Conservation (phyloP, 1,284 basidiomycete species). For the Puccinia coronata region DNA sequence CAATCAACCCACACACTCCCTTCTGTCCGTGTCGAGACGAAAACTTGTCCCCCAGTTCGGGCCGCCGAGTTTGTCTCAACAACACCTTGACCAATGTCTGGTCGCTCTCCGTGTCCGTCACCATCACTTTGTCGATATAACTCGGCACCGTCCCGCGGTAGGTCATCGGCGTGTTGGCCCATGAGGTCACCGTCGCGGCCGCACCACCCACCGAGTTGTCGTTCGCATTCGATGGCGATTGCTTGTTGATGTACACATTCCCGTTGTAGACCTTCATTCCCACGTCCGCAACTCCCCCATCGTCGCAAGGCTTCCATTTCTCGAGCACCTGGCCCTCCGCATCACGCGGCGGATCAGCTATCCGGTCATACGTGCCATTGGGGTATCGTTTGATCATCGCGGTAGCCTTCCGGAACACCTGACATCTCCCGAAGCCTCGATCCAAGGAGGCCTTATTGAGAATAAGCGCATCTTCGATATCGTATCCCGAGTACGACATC, state of each 20-base stretch:
- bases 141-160: conserved; percentile 85
- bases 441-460: conserved; percentile 95
- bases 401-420: conserved; percentile 93
- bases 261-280: conserved; percentile 91
- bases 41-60: conserved; percentile 98
- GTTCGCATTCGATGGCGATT: conserved; percentile 86
- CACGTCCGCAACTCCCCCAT: conserved; percentile 90
- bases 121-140: conserved; percentile 95
- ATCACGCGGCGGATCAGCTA: conserved; percentile 86
- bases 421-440: conserved; percentile 94
- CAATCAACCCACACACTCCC: conserved; percentile 96
- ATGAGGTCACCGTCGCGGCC: conserved; percentile 63
- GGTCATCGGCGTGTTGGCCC: conserved; percentile 83
- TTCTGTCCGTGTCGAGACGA: conserved; percentile 98
- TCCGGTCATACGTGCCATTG: conserved; percentile 91
- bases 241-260: conserved; percentile 95
- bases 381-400: conserved; percentile 94
- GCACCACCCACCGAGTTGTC: conserved; percentile 64
- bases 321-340: conserved; percentile 71
- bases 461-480: conserved; percentile 98
- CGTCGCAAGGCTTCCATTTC: conserved; percentile 85
- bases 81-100: conserved; percentile 98
- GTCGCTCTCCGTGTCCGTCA: conserved; percentile 90
- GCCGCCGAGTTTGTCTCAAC: conserved; percentile 91
- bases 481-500: conserved; percentile 99